Conservation (phyloP, 1,284 basidiomycete genomes). For the Athelia sp. region DNA sequence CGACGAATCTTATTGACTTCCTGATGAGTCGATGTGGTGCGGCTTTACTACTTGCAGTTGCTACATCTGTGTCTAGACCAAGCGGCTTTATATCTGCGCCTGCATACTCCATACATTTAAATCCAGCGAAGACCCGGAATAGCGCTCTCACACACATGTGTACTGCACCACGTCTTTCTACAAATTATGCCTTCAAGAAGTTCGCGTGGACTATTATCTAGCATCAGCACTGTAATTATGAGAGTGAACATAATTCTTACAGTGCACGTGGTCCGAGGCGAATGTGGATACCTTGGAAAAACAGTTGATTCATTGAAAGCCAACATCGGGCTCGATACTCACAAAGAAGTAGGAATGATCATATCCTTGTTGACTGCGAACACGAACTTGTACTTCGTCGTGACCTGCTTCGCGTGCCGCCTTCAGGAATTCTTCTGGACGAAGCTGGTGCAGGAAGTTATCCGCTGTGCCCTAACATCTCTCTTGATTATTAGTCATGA, state of each 20-base stretch:
- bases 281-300: slow-evolving; percentile 62
- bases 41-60: too few relatives aligned
- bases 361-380: slow-evolving; percentile 84
- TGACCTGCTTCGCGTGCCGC: slow-evolving; percentile 73
- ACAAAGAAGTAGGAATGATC: slow-evolving; percentile 95
- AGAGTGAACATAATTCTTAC: slow-evolving; percentile 24
- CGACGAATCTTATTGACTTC: slow-evolving; percentile 8
- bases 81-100: too few relatives aligned
- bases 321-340: slow-evolving; percentile 25
- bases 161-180: too few relatives aligned
- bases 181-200: slow-evolving; percentile 72
- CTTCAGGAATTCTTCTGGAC: slow-evolving; percentile 84
- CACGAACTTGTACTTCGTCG: slow-evolving; percentile 71
- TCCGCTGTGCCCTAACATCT: slow-evolving; percentile 71
- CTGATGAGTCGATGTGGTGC: slow-evolving; percentile 8
- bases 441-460: slow-evolving; percentile 81
- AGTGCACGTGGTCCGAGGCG: slow-evolving; percentile 65
- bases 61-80: too few relatives aligned
- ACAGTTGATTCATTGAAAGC: slow-evolving; percentile 13
- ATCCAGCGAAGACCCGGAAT: too few relatives aligned
- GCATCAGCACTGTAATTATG: slow-evolving; percentile 2
- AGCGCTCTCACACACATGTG: too few relatives aligned
- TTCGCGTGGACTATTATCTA: slow-evolving; percentile 63
- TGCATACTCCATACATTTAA: too few relatives aligned
- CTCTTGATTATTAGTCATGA: neutral